phyloP scores from a whole-genome alignment of 805 yeast genomes.

The Cyberlindnera nakhonratchasimensis region DNA sequence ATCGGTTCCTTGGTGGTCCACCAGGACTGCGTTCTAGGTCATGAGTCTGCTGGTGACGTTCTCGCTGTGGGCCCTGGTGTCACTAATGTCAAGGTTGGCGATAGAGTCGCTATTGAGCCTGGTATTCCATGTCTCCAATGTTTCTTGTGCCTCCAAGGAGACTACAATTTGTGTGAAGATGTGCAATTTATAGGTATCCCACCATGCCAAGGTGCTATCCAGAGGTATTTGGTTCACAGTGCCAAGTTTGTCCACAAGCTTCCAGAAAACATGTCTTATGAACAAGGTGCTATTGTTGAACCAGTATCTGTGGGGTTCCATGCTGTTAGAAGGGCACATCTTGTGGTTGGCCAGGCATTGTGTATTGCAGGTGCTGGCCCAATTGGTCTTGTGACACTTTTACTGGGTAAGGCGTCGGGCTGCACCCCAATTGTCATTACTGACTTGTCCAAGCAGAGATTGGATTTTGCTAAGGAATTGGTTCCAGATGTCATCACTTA shows the following conservation, averaged over 20 bases:
- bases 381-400: slow-evolving; percentile 49
- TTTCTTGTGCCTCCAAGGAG: slow-evolving; percentile 37
- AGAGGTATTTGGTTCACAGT: slow-evolving; percentile 33
- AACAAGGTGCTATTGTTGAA: slow-evolving; percentile 54
- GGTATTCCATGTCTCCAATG: slow-evolving; percentile 48
- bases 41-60: slow-evolving; percentile 45
- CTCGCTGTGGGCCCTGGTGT: slow-evolving; percentile 49
- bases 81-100: slow-evolving; percentile 41
- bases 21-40: slow-evolving; percentile 41
- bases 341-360: slow-evolving; percentile 46
- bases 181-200: slow-evolving; percentile 37
- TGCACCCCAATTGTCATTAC: slow-evolving; percentile 51
- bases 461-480: slow-evolving; percentile 43
- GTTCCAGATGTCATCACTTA: slow-evolving; percentile 47
- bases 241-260: slow-evolving; percentile 35
- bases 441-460: slow-evolving; percentile 42
- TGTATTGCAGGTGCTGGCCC: slow-evolving; percentile 57
- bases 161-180: slow-evolving; percentile 38
- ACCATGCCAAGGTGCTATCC: slow-evolving; percentile 40
- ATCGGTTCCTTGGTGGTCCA: slow-evolving; percentile 46
- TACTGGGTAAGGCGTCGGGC: slow-evolving; percentile 49
- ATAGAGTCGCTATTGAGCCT: slow-evolving; percentile 51
- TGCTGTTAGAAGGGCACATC: slow-evolving; percentile 46
- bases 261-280: slow-evolving; percentile 42
- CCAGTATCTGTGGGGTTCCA: slow-evolving; percentile 53